Evolutionary conservation across 1,284 basidiomycete species (phyloP).

Genomic region (Phellinidium pouzarii): DNA sequence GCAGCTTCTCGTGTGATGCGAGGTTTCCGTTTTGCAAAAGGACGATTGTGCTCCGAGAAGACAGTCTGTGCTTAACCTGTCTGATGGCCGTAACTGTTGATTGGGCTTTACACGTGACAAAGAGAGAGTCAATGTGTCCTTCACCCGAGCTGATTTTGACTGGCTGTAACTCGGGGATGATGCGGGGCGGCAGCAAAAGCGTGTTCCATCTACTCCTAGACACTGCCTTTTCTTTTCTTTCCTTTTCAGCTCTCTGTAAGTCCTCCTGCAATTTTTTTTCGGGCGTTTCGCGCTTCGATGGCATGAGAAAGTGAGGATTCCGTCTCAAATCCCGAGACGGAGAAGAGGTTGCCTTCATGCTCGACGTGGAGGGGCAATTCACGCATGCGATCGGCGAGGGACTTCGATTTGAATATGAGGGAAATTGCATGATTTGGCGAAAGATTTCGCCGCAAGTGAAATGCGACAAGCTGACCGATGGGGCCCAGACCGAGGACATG

Average conservation of each 20-base stretch:
- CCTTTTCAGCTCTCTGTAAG: too few species aligned
- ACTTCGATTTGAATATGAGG: constrained; percentile 53
- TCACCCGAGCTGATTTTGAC: not conserved
- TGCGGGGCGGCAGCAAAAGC: not conserved
- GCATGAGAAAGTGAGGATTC: constrained; percentile 32
- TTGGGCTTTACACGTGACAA: constrained; percentile 80
- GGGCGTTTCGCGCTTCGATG: constrained; percentile 16
- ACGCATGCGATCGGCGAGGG: constrained; percentile 30
- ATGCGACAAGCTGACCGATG: constrained; percentile 75
- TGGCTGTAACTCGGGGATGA: not conserved
- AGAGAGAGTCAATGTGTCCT: constrained; percentile 55
- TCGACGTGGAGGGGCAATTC: constrained; percentile 39
- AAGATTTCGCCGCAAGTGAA: constrained; percentile 63
- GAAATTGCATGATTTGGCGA: constrained; percentile 50
- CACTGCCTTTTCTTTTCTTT: not conserved
- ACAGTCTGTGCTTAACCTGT: constrained; percentile 59
- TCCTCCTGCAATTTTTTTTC: constrained; percentile 7
- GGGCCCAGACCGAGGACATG: constrained; percentile 75
- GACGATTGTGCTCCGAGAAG: constrained; percentile 72
- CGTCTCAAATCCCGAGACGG: constrained; percentile 38
- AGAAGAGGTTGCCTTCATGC: constrained; percentile 36
- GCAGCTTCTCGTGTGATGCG: constrained; percentile 82
- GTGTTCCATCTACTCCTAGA: not conserved
- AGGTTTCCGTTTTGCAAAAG: constrained; percentile 84
- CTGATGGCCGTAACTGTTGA: constrained; percentile 55